Base-by-base conservation (phyloP, 345 rosid species). In the Passiflora organensis region DNA sequence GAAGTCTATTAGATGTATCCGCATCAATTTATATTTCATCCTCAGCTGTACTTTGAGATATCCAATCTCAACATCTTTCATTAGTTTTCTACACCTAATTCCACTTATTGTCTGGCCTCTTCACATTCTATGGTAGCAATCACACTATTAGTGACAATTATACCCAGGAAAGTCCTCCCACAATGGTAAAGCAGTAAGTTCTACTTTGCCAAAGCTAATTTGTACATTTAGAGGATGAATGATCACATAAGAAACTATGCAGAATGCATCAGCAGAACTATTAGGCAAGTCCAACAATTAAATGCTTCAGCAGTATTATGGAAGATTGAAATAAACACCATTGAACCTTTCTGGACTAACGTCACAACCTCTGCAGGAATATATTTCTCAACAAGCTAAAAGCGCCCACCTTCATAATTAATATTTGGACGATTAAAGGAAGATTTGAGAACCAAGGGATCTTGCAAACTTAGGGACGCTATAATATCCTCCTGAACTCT, bases 381-480 rank as follows among this genome's bases (percentile, higher is more conserved):
- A 13, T 53, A 11, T 28, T 50, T 10, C 42, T 25, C 22, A 38
- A 64, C 6, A 24, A 48, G 43, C 14, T 36, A 51, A 51, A 34
- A 51, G 52, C 37, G 49, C 71, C 49, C 66, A 82, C 96, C 99
- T 93, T 89, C 96, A 75, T 93, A 89, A 53, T 75, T 78, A 57
- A 93, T 77, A 78, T 93, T 93, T 62, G 91, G 84, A 56, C 99
- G 95, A 64, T 93, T 93, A 74, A 93, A 89, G 68, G 99, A 89
- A 58, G 89, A 89, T 73, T 75, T 82, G 56, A 93, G 83, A 70
- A 89, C 80, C 72, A 93, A 67, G 62, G 99, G 96, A 32, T 70
- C 73, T 60, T 71, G 79, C 85, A 93, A 72, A 65, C 81, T 62
- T 71, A 93, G 74, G 51, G 96, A 93, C 55, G 74, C 75, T 48